Conservation (phyloP, 2,329 filamentous ascomycete species). For the Cladosporium sp. region DNA sequence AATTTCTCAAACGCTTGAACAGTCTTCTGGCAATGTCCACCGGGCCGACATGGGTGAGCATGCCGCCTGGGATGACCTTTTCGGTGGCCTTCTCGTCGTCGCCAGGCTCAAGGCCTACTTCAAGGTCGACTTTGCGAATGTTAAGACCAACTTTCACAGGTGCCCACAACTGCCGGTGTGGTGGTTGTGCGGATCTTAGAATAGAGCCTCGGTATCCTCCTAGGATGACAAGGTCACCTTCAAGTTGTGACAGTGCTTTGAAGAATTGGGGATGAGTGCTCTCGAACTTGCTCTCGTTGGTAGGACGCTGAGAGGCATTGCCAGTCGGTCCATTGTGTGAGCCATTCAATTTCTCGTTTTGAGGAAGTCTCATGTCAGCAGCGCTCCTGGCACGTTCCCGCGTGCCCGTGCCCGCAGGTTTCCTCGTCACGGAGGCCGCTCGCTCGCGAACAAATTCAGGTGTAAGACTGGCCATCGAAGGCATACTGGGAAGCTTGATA, state of each 20-base stretch:
- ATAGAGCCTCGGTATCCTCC: conserved; percentile 89
- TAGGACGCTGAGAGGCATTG: conserved; percentile 20
- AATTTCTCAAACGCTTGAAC: conserved; percentile 71
- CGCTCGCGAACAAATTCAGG: conserved; percentile 30
- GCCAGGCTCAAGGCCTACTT: conserved; percentile 71
- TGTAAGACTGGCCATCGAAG: conserved; percentile 46
- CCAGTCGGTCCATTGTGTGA: conserved; percentile 25
- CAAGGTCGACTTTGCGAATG: conserved; percentile 83
- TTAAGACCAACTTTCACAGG: conserved; percentile 91
- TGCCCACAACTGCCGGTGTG: conserved; percentile 87
- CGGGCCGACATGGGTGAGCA: conserved; percentile 86
- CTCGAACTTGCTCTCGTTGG: conserved; percentile 19
- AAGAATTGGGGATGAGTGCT: conserved; percentile 48
- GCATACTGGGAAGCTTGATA: conserved; percentile 55
- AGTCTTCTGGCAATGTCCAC: conserved; percentile 83
- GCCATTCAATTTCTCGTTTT: conserved; percentile 17
- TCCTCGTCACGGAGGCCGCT: conserved; percentile 19
- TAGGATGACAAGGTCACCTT: conserved; percentile 81
- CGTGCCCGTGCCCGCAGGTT: conserved; percentile 2
- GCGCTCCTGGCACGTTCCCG: conserved; percentile 1
- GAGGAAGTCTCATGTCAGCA: not conserved
- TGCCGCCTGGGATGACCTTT: conserved; percentile 77
- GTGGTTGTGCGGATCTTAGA: conserved; percentile 75
- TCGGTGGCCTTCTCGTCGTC: conserved; percentile 82
- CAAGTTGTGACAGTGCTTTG: conserved; percentile 62